Percentiles rank a stretch among this genome's conserved stretches.
Evolutionary conservation across 176 grass and related monocot species (phyloP).

Genomic region (Musa beccarii): DNA sequence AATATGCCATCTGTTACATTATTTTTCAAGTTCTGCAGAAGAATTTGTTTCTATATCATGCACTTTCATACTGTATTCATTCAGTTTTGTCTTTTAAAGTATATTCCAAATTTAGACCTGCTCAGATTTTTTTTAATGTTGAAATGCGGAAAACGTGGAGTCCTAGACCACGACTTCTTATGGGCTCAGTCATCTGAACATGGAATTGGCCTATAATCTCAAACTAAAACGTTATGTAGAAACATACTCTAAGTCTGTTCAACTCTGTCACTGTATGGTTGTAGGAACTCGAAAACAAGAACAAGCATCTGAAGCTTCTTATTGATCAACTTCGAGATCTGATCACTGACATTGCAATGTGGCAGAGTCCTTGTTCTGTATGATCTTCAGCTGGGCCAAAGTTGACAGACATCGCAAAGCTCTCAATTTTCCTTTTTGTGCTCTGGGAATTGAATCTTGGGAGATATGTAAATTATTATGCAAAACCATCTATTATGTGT

Average conservation of each 20-base stretch:
- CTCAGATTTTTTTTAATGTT: not conserved
- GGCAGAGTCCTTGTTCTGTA: slow-evolving; percentile 73
- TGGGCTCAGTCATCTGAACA: not conserved
- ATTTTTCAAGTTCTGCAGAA: too few species aligned
- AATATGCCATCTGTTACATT: too few species aligned
- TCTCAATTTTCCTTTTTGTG: not conserved
- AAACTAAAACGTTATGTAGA: not conserved
- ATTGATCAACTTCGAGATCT: slow-evolving; percentile 71
- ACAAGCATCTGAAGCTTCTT: slow-evolving; percentile 61
- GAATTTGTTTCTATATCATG: too few species aligned
- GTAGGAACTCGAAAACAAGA: slow-evolving; percentile 92
- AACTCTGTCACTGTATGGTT: slow-evolving; percentile 4
- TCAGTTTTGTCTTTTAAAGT: too few species aligned
- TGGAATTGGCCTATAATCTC: not conserved
- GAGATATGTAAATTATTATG: not conserved
- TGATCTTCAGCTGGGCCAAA: slow-evolving; percentile 22
- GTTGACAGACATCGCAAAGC: not conserved
- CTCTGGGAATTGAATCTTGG: not conserved
- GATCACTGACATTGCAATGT: slow-evolving; percentile 86
- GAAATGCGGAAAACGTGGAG: not conserved
- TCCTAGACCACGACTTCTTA: not conserved
- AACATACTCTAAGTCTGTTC: not conserved
- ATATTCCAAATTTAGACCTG: too few species aligned
- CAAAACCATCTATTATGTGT: not conserved
- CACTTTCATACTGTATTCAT: too few species aligned